phyloP scores from a whole-genome alignment of 331 rosid species.

The Rosa hybrid region DNA sequence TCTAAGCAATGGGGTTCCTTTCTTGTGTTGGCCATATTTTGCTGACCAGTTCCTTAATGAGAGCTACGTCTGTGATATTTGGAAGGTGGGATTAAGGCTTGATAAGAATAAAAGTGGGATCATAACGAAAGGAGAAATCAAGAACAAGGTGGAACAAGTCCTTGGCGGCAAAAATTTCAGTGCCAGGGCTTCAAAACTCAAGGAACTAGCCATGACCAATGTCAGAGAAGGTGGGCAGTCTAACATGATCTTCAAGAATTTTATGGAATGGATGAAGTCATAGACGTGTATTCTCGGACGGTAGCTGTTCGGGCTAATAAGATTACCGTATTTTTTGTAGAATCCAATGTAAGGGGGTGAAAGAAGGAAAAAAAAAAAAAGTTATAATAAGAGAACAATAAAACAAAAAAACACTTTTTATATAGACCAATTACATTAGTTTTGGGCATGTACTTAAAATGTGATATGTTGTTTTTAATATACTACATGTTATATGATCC shows the following conservation, averaged over 20 bases:
- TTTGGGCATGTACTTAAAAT: too few relatives aligned
- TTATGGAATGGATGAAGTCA: constrained; percentile 25
- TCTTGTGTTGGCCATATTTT: constrained; percentile 53
- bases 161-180: constrained; percentile 23
- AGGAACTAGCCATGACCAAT: constrained; percentile 18
- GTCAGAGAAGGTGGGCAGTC: constrained; percentile 41
- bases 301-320: too few relatives aligned
- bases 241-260: constrained; percentile 24
- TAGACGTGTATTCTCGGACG: neutral
- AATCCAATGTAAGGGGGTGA: too few relatives aligned
- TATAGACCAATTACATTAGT: too few relatives aligned
- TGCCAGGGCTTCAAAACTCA: constrained; percentile 28
- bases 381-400: too few relatives aligned
- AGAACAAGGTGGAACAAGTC: constrained; percentile 26
- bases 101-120: constrained; percentile 13
- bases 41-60: constrained; percentile 42
- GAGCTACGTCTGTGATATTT: constrained; percentile 40
- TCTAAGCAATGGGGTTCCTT: constrained; percentile 39
- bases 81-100: constrained; percentile 42
- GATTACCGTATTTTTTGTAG: too few relatives aligned
- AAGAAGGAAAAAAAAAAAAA: too few relatives aligned
- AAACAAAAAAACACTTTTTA: too few relatives aligned
- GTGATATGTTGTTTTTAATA: too few relatives aligned
- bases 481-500: too few relatives aligned
- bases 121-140: constrained; percentile 25